Base-by-base conservation (phyloP, 176 grass and related monocot genomes). In the Avena insularis region DNA sequence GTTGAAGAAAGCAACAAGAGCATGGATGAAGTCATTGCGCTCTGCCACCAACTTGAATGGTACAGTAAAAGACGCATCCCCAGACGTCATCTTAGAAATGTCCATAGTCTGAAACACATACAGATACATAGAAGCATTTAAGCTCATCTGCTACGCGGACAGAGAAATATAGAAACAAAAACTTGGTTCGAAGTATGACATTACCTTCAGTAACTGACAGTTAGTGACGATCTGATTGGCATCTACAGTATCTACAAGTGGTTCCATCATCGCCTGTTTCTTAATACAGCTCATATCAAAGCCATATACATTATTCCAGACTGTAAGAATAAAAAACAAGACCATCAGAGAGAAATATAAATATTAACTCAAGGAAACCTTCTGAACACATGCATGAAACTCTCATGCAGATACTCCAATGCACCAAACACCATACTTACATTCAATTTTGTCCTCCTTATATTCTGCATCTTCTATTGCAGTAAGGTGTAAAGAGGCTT, bases 221-320 rank as follows among this genome's bases (percentile, higher is more conserved):
- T 96, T 93, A 66, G 97, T 99, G 73, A 99, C 92, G 49, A 94
- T 96, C 84, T 96, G 97, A 85, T 99, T 92, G 54, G 84, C 92
- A 66, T 99, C 89, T 13, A 96, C 92, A 8, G 83, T 96, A 87
- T 99, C 97, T 56, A 99, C 92, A 91, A 96, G 94, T 73, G 97
- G 97, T 82, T 99, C 97, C 77, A 87, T 88, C 94, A 96, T 94
- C 17, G 94, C 97, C 54, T 99, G 94, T 81, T 94, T 99, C 91
- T 88, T 99, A 86, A 96, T 99, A 86, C 97, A 99, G 74, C 97
- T 94, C 97, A 99, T 99, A 87, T 99, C 91, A 73, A 99, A 99
- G 57, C 94, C 97, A 91, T 99, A 99, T 2, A 99, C 97, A 83
- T 91, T 85, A 85, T 93, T 86, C 97, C 97, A 99, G 83, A 96